Percentiles rank a stretch among this genome's conserved stretches.
Conservation (phyloP, 129 eudicot species). For the Kitagawia praeruptora region DNA sequence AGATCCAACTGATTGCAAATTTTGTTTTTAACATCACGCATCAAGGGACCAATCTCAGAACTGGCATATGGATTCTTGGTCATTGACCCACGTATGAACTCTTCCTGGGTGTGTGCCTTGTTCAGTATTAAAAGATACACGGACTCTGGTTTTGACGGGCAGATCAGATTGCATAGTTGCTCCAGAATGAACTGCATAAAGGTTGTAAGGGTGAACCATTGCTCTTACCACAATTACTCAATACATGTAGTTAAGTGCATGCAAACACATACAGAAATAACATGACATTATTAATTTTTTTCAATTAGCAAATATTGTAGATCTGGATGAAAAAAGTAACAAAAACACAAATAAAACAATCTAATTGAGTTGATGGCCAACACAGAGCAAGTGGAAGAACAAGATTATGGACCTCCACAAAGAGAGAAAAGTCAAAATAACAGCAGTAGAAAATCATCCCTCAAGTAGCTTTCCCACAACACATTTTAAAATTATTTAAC, state of each 20-base stretch:
- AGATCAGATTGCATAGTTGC: conserved; percentile 96
- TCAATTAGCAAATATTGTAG: background rate
- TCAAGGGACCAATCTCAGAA: conserved; percentile 89
- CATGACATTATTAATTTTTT: background rate
- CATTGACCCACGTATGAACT: conserved; percentile 98
- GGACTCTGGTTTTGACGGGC: conserved; percentile 96
- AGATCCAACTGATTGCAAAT: conserved; percentile 94
- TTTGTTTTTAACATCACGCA: conserved; percentile 99
- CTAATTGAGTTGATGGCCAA: background rate
- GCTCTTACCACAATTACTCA: background rate
- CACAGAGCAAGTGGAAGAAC: background rate
- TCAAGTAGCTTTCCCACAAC: background rate
- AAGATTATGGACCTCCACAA: background rate
- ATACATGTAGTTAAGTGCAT: background rate
- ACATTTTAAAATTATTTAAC: background rate
- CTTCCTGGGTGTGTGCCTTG: conserved; percentile 99
- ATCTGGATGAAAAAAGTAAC: background rate
- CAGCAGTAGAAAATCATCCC: background rate
- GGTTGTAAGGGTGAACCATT: background rate
- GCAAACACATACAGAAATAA: background rate
- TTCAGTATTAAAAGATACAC: conserved; percentile 82
- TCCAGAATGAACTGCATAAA: conserved; percentile 89
- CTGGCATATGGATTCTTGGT: conserved; percentile 97
- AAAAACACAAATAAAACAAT: background rate
- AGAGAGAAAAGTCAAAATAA: background rate